phyloP scores from a whole-genome alignment of 2,329 filamentous ascomycete genomes.

The Macroventuria anomochaeta region DNA sequence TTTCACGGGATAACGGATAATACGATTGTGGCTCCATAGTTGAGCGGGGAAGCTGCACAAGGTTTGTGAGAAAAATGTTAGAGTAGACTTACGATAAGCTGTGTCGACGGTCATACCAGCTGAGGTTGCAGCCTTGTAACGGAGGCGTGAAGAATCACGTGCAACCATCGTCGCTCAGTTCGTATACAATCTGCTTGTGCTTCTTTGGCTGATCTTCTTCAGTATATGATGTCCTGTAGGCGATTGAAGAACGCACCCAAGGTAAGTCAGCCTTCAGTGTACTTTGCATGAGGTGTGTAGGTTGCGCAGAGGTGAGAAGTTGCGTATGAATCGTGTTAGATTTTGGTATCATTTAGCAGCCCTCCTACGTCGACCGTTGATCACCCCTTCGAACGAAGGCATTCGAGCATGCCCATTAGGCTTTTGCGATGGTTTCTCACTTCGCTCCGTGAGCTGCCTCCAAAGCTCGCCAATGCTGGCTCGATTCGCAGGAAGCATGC shows the following conservation, averaged over 20 bases:
- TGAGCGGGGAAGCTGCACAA: background rate
- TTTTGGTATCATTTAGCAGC: background rate
- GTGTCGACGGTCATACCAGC: background rate
- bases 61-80: background rate
- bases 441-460: slow-evolving; percentile 62
- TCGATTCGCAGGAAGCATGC: slow-evolving; percentile 86
- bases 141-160: background rate
- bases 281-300: background rate
- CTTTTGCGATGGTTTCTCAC: slow-evolving; percentile 3
- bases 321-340: background rate
- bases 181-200: background rate
- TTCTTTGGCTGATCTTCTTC: background rate
- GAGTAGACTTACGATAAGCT: background rate
- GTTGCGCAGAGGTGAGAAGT: background rate
- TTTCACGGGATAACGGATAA: too few relatives aligned
- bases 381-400: slow-evolving; percentile 13
- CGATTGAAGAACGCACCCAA: background rate
- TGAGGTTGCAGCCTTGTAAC: background rate
- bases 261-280: background rate
- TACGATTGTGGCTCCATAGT: background rate
- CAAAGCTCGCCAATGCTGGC: slow-evolving; percentile 87
- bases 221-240: background rate
- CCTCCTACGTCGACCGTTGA: slow-evolving; percentile 6
- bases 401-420: slow-evolving; percentile 18
- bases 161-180: background rate